Base-by-base conservation (phyloP, 1,284 basidiomycete species). In the Microbotryum scabiosae region DNA sequence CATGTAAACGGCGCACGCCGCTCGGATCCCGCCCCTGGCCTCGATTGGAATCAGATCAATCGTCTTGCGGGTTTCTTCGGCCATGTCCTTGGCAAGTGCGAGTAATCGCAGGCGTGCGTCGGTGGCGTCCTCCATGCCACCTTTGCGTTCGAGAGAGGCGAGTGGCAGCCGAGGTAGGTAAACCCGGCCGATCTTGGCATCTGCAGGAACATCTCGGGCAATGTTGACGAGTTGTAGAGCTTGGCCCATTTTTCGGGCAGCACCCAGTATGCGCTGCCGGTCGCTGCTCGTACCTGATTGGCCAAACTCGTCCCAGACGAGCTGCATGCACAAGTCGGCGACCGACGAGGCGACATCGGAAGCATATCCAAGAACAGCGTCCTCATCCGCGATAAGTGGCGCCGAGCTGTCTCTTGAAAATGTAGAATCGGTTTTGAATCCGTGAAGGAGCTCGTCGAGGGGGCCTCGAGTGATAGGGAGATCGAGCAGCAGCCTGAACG, bases 211-310 rank as follows among this genome's bases (percentile, higher is more conserved):
- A 62, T 78, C 76, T 16, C 75, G 62, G 0, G 76, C 73, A 55
- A 79, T 74, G 59, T 77, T 76, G 61, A 78, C 74, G 28, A 78
- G 70, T 58, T 77, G 76, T 23, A 78, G 66, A 8, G 77, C 76
- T 32, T 73, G 65, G 4, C 78, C 77, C 75, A 77, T 77, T 60
- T 74, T 67, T 12, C 76, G 65, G 2, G 75, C 74, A 8, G 67
- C 66, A 3, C 48, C 44, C 23, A 74, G 56, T 7, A 67, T 63
- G 41, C 57, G 43, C 26, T 43, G 49, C n/a, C 54, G 46, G 32
- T 65, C 56, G 23, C 18, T 3, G 16, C 51, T 28, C 20, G 30
- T 18, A 50, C 25, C 28, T 9, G 36, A 36, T 23, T 47, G 26
- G 52, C 62, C 43, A 56, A 55, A 50, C 61, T 70, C 68, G 44